Evolutionary conservation across 1,284 basidiomycete species (phyloP).

Genomic region (Ganoderma resinaceum): DNA sequence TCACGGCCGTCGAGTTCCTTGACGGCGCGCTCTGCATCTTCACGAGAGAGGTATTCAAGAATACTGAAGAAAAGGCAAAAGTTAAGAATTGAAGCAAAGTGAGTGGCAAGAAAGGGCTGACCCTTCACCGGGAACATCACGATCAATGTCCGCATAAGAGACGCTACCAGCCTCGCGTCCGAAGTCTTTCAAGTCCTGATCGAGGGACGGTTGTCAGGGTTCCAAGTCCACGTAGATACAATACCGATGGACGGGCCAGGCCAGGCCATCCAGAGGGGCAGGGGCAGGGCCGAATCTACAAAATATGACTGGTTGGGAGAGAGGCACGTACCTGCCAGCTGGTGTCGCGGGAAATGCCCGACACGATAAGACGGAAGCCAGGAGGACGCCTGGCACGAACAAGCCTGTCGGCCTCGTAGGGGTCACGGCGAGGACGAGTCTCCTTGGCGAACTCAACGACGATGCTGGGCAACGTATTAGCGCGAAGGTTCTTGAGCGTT

Average conservation of each 20-base stretch:
- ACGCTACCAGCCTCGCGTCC: constrained; percentile 92
- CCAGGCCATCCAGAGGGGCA: constrained; percentile 4
- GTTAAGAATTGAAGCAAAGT: neutral
- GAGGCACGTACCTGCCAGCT: constrained; percentile 90
- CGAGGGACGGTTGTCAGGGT: constrained; percentile 24
- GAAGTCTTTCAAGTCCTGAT: constrained; percentile 95
- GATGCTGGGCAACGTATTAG: constrained; percentile 58
- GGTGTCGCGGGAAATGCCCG: constrained; percentile 88
- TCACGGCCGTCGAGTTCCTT: constrained; percentile 85
- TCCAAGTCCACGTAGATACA: neutral
- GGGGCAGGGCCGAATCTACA: constrained; percentile 10
- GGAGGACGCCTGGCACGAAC: constrained; percentile 76
- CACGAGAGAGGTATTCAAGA: constrained; percentile 87
- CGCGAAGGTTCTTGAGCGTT: neutral
- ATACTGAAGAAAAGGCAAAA: constrained; percentile 57
- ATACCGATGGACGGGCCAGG: neutral
- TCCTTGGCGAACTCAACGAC: constrained; percentile 94
- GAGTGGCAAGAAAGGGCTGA: constrained; percentile 46
- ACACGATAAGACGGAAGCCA: constrained; percentile 84
- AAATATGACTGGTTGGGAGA: constrained; percentile 13
- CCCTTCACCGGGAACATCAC: constrained; percentile 86
- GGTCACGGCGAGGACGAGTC: constrained; percentile 81
- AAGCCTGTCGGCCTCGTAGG: constrained; percentile 65
- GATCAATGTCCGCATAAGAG: constrained; percentile 92
- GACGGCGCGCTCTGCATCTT: constrained; percentile 92